These are phyloP conservation scores for Arxiozyma bovina DNA, from an alignment of 1,139 yeast genomes.

Conservation along the genomic window DNA sequence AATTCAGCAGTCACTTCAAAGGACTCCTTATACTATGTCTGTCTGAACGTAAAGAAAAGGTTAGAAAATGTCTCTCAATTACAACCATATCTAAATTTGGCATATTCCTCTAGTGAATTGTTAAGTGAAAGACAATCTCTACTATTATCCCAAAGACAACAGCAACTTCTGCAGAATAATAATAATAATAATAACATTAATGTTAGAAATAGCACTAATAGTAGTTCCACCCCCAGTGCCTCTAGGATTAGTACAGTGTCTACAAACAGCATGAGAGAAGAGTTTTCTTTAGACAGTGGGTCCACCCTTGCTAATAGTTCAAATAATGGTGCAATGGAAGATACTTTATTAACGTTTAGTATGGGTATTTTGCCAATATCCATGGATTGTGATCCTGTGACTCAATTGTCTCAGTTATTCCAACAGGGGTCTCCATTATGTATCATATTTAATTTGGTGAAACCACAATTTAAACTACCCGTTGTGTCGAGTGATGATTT, in stretches of 20 bases:
- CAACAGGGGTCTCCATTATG: conserved; percentile 93
- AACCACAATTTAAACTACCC: conserved; percentile 37
- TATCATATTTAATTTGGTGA: conserved; percentile 57
- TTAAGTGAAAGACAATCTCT: conserved; percentile 67
- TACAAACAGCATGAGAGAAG: conserved; percentile 12
- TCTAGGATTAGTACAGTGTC: conserved; percentile 25
- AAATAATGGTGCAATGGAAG: conserved; percentile 32
- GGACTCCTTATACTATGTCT: conserved; percentile 69
- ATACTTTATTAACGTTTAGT: conserved; percentile 45
- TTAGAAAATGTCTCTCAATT: conserved; percentile 61
- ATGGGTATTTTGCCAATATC: conserved; percentile 72
- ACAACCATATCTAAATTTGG: conserved; percentile 57
- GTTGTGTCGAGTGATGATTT: conserved; percentile 67
- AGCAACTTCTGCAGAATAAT: conserved; percentile 12
- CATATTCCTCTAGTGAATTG: conserved; percentile 55
- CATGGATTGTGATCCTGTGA: conserved; percentile 79
- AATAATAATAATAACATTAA: background rate
- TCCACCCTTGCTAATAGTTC: background rate
- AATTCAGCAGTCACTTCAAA: conserved; percentile 57
- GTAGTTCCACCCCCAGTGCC: conserved; percentile 5
- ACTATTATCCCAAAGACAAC: conserved; percentile 39
- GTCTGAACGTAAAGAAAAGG: conserved; percentile 49
- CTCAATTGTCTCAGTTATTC: conserved; percentile 79
- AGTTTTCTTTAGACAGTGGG: background rate
- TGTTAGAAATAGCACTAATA: background rate